Percentiles rank a stretch among this genome's conserved stretches.
Evolutionary conservation across 2,329 filamentous ascomycete genomes (phyloP).

Genomic region (Aspergillus sp.): DNA sequence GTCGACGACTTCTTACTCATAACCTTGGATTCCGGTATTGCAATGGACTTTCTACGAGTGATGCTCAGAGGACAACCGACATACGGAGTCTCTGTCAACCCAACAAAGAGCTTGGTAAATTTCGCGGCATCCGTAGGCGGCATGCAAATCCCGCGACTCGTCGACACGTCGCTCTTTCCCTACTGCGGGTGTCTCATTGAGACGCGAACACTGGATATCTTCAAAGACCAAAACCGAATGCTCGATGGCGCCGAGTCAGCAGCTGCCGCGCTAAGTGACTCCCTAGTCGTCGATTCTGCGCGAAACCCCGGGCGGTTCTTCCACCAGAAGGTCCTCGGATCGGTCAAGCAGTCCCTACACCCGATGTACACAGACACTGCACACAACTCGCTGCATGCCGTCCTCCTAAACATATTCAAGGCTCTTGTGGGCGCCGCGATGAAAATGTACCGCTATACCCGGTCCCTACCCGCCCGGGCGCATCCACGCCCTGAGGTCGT

Average conservation of each 20-base stretch:
- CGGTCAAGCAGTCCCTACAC: slow-evolving; percentile 83
- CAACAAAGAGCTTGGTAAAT: slow-evolving; percentile 78
- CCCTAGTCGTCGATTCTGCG: slow-evolving; percentile 75
- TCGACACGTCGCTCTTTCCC: slow-evolving; percentile 61
- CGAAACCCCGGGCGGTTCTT: slow-evolving; percentile 74
- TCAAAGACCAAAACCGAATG: slow-evolving; percentile 61
- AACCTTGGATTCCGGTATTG: slow-evolving; percentile 67
- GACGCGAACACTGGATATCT: slow-evolving; percentile 70
- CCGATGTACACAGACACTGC: slow-evolving; percentile 53
- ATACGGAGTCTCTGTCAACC: slow-evolving; percentile 78
- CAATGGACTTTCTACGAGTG: slow-evolving; percentile 68
- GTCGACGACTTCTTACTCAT: slow-evolving; percentile 94
- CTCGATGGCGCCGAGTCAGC: slow-evolving; percentile 51
- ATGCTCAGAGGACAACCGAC: slow-evolving; percentile 79
- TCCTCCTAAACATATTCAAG: slow-evolving; percentile 72
- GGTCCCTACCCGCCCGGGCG: slow-evolving; percentile 54
- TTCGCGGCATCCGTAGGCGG: slow-evolving; percentile 67
- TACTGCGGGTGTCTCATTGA: slow-evolving; percentile 85
- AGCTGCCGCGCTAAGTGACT: slow-evolving; percentile 61
- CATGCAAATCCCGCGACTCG: slow-evolving; percentile 51
- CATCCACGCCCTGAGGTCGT: slow-evolving; percentile 63
- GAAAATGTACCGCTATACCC: slow-evolving; percentile 65
- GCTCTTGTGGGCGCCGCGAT: slow-evolving; percentile 75
- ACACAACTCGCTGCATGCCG: slow-evolving; percentile 69
- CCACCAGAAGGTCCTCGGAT: slow-evolving; percentile 70